Conservation (phyloP, 352 stramenopile species). For the Globisporangium carolinianum region DNA sequence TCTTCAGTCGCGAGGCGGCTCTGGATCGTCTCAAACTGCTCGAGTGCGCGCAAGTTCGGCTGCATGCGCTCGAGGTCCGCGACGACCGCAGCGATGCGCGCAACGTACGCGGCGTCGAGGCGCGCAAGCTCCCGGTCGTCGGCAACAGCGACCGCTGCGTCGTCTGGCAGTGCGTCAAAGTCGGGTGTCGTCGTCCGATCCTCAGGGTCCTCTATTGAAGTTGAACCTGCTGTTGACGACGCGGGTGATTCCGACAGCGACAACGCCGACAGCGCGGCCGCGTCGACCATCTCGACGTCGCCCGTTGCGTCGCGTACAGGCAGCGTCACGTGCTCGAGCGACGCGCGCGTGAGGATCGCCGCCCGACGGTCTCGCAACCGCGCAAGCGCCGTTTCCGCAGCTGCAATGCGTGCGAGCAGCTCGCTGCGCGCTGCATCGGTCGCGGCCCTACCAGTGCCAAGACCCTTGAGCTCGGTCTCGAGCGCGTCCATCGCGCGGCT, state of each 20-base stretch:
- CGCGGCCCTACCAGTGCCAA: slow-evolving; percentile 53
- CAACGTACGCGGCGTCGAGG: slow-evolving; percentile 60
- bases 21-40: slow-evolving; percentile 85
- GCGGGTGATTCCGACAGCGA: no score
- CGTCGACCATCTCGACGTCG: slow-evolving; percentile 58
- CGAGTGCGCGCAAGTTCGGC: slow-evolving; percentile 95
- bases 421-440: slow-evolving; percentile 56
- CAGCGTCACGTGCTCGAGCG: slow-evolving; percentile 93
- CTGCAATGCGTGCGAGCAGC: slow-evolving; percentile 79
- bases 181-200: not conserved
- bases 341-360: slow-evolving; percentile 93
- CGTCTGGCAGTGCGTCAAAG: slow-evolving; percentile 56
- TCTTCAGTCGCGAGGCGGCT: slow-evolving; percentile 71
- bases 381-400: slow-evolving; percentile 89
- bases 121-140: slow-evolving; percentile 86
- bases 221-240: no score
- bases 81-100: slow-evolving; percentile 54
- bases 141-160: slow-evolving; percentile 59
- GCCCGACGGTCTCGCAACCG: slow-evolving; percentile 90
- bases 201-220: no score
- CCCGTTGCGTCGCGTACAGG: slow-evolving; percentile 37
- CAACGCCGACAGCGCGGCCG: slow-evolving; percentile 10
- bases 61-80: slow-evolving; percentile 92
- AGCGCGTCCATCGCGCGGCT: slow-evolving; percentile 49
- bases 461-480: slow-evolving; percentile 54